Evolutionary conservation across 345 rosid species (phyloP).

Genomic region (Arabidopsis arenosa): DNA sequence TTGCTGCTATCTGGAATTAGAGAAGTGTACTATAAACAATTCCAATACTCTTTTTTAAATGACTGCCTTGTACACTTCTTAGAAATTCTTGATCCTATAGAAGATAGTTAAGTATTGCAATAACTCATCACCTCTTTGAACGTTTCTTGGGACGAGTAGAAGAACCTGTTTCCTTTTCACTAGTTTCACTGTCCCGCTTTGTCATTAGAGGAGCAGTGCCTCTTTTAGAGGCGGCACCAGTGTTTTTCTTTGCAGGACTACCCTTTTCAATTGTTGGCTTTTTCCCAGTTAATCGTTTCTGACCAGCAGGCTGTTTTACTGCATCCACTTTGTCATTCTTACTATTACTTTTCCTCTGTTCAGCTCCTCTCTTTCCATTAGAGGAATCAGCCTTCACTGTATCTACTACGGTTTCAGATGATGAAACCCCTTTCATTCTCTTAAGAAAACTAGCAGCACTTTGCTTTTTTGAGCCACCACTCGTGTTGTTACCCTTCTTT

Average conservation of each 20-base stretch:
- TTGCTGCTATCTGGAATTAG: conserved; percentile 14
- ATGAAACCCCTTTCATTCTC: conserved; percentile 53
- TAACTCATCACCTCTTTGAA: conserved; percentile 46
- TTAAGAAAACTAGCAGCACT: conserved; percentile 58
- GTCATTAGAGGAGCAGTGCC: conserved; percentile 22
- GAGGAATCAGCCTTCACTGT: conserved; percentile 44
- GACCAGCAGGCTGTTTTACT: conserved; percentile 29
- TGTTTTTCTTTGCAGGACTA: conserved; percentile 40
- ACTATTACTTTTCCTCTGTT: conserved; percentile 44
- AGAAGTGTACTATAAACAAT: background rate
- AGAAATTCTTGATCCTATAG: conserved; percentile 7
- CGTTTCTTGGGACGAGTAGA: conserved; percentile 51
- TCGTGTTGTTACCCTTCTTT: conserved; percentile 38
- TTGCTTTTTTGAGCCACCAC: conserved; percentile 47
- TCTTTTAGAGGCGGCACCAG: conserved; percentile 35
- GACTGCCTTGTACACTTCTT: conserved; percentile 18
- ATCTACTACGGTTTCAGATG: conserved; percentile 41
- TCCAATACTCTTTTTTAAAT: conserved; percentile 8
- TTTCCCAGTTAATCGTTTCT: conserved; percentile 42
- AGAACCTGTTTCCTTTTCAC: conserved; percentile 46
- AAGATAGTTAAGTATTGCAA: conserved; percentile 15
- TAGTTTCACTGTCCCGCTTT: conserved; percentile 47
- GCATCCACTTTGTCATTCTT: conserved; percentile 33
- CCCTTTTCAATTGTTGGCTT: conserved; percentile 34
- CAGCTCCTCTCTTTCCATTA: conserved; percentile 46